Evolutionary conservation across 192 early-diverging fungal species (phyloP).

Genomic region (Spinellus fusiger): DNA sequence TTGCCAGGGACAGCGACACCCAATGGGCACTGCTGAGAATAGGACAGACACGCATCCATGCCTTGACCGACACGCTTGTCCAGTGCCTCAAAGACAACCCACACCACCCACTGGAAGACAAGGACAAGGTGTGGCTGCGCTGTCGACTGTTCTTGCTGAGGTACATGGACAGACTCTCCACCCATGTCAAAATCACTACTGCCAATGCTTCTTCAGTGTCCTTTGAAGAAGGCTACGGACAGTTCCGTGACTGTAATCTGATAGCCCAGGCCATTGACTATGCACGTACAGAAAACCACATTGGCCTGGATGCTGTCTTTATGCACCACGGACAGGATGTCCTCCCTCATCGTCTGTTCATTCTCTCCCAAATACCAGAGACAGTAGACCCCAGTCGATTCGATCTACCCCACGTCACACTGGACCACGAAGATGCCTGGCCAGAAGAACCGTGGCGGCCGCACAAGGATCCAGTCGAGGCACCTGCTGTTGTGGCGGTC

Average conservation of each 20-base stretch:
- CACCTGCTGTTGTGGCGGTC: constrained; percentile 30
- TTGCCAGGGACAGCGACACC: constrained; percentile 24
- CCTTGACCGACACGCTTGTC: constrained; percentile 23
- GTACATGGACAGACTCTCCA: constrained; percentile 57
- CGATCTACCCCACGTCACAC: constrained; percentile 20
- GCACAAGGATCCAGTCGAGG: constrained; percentile 55
- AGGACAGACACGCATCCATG: constrained; percentile 34
- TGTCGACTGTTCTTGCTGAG: constrained; percentile 51
- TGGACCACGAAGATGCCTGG: constrained; percentile 34
- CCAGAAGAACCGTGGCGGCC: constrained; percentile 48
- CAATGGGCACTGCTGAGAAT: constrained; percentile 41
- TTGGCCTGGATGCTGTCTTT: constrained; percentile 55
- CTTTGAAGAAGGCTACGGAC: constrained; percentile 42
- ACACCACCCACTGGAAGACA: constrained; percentile 14
- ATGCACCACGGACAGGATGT: constrained; percentile 54
- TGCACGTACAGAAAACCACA: constrained; percentile 49
- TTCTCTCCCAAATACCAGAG: constrained; percentile 56
- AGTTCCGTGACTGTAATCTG: constrained; percentile 61
- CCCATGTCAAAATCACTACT: constrained; percentile 48
- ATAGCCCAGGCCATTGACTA: constrained; percentile 47
- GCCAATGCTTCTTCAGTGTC: neutral
- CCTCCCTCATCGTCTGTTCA: constrained; percentile 52
- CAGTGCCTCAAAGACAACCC: constrained; percentile 12
- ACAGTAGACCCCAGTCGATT: constrained; percentile 42
- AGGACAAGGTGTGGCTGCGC: constrained; percentile 37